Base-by-base conservation (phyloP, 2,329 filamentous ascomycete species). In the Neophaeococcomyces mojaviensis region DNA sequence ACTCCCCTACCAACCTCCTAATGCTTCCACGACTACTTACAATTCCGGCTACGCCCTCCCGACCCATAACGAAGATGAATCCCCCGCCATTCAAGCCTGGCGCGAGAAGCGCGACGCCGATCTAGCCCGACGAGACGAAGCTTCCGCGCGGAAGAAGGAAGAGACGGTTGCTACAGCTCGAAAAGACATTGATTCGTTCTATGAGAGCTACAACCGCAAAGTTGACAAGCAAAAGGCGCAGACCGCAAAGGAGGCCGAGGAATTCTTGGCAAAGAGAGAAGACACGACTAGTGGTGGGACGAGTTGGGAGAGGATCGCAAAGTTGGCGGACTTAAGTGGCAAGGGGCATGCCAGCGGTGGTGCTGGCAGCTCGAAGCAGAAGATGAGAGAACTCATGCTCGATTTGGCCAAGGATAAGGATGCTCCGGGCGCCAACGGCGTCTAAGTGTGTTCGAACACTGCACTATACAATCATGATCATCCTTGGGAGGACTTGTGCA, bases 151-250 rank as follows among this genome's bases (percentile, higher is more conserved):
- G 55, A 87, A 89, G 70, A 92, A 92, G 64, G 78, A 80, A 52
- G 82, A 90, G 64, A 96, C 88, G 1, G 72, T 96, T 62, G 81
- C 87, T 64, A 88, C 92, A 58, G 92, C 92, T 9, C 88, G 88
- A 62, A 79, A 89, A 64, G 92, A 94, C 66, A 94, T 98, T 54
- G 92, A 98, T 65, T 92, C 96, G 65, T 98, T 97, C 71, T 98
- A 98, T 74, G 89, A 96, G 63, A 96, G 95, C 69, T 98, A 98
- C 75, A 97, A 97, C 73, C 82, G 84, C 67, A 95, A 96, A 73
- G 90, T 92, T 66, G 92, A 98, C 66, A 97, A 97, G 77, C 80
- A 79, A 49, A 84, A 96, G 56, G 76, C 84, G 18, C 87, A 94
- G 72, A 92, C 90, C 47, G 81, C 84, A 59, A 84, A 86, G 65